These are phyloP conservation scores for Nitzschia sp. DNA, from an alignment of 108 stramenopile genomes.

Conservation along the genomic window DNA sequence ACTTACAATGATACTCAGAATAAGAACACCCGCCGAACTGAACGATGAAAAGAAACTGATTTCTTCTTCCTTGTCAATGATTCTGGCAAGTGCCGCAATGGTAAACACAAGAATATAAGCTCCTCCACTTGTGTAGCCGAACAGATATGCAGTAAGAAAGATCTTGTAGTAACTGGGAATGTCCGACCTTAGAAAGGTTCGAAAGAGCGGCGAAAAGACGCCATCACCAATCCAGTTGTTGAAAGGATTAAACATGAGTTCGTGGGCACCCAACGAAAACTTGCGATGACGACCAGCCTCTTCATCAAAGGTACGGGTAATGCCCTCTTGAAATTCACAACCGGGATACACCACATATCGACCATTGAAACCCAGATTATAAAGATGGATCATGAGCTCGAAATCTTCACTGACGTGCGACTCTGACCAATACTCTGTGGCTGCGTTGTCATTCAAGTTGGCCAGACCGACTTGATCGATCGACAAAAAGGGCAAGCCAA, in stretches of 20 bases:
- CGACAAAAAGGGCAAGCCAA: slow-evolving; percentile 51
- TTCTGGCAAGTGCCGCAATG: slow-evolving; percentile 37
- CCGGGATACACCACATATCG: slow-evolving; percentile 58
- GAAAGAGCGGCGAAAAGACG: slow-evolving; percentile 52
- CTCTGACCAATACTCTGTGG: slow-evolving; percentile 54
- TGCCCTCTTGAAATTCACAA: slow-evolving; percentile 62
- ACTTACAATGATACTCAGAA: slow-evolving; percentile 37
- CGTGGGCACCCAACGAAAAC: slow-evolving; percentile 51
- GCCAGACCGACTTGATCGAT: slow-evolving; percentile 53
- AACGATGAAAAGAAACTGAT: slow-evolving; percentile 33
- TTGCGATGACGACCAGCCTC: slow-evolving; percentile 65
- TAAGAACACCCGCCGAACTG: slow-evolving; percentile 48
- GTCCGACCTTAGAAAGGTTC: slow-evolving; percentile 47
- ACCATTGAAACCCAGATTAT: slow-evolving; percentile 62
- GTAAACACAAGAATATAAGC: slow-evolving; percentile 46
- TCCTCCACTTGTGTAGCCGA: slow-evolving; percentile 54
- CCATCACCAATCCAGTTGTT: slow-evolving; percentile 51
- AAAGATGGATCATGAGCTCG: slow-evolving; percentile 63
- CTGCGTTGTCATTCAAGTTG: slow-evolving; percentile 40
- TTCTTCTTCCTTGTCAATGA: slow-evolving; percentile 31
- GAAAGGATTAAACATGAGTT: slow-evolving; percentile 60
- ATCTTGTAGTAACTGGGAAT: slow-evolving; percentile 68
- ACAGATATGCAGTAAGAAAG: slow-evolving; percentile 51
- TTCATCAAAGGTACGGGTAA: slow-evolving; percentile 66
- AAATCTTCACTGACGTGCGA: slow-evolving; percentile 63